Conservation (phyloP, 2,329 filamentous ascomycete genomes). For the Daldinia sp. region DNA sequence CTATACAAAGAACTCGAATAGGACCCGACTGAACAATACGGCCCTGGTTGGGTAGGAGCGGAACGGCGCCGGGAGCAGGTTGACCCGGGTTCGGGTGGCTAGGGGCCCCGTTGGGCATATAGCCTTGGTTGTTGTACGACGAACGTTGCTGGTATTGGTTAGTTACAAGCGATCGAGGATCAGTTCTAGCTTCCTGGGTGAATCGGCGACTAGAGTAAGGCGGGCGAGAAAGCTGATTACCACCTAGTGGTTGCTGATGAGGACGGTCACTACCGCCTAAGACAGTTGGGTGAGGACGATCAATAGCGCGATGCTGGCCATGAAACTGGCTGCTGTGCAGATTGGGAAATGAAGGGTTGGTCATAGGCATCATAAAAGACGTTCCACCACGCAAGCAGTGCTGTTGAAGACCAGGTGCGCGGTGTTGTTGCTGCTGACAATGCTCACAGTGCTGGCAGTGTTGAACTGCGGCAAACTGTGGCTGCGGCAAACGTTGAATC, state of each 20-base stretch:
- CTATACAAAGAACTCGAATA: conserved; percentile 76
- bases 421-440: background rate
- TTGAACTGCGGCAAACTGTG: background rate
- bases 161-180: conserved; percentile 36
- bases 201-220: background rate
- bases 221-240: background rate
- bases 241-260: background rate
- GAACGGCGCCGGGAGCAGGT: conserved; percentile 69
- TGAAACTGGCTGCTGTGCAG: background rate
- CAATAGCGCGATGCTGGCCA: conserved; percentile 13
- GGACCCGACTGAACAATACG: conserved; percentile 74
- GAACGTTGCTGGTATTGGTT: conserved; percentile 52
- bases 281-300: too few relatives aligned
- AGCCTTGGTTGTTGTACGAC: conserved; percentile 64
- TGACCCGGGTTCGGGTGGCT: conserved; percentile 58
- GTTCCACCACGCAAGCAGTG: background rate
- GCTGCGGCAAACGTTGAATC: background rate
- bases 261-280: background rate
- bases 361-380: background rate
- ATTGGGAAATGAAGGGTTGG: background rate
- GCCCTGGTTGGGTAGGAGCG: conserved; percentile 75
- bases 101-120: conserved; percentile 72
- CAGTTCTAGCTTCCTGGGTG: conserved; percentile 24
- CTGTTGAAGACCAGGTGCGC: background rate
- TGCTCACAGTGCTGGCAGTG: conserved; percentile 5